Conservation (phyloP, 495 filamentous ascomycete genomes). For the Penicillium ucsense region DNA sequence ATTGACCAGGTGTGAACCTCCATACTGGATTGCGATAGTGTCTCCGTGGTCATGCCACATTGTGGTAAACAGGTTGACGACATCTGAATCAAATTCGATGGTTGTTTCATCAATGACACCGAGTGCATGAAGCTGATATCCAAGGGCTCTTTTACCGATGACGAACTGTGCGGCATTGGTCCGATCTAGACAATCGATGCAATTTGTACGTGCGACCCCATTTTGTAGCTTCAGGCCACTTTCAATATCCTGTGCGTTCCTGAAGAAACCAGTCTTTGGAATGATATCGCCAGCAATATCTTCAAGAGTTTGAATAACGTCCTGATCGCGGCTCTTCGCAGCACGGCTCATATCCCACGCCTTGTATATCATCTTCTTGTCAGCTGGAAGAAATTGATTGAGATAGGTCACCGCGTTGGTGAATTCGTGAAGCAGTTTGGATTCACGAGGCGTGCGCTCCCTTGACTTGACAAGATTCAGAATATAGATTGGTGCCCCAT, state of each 20-base stretch:
- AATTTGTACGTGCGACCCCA: slow-evolving; percentile 90
- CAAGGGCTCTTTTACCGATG: slow-evolving; percentile 90
- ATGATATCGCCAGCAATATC: slow-evolving; percentile 79
- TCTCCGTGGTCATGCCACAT: slow-evolving; percentile 96
- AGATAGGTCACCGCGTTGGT: slow-evolving; percentile 83
- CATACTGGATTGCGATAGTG: slow-evolving; percentile 95
- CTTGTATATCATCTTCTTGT: slow-evolving; percentile 81
- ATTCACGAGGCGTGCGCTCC: slow-evolving; percentile 86
- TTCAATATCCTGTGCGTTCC: slow-evolving; percentile 65
- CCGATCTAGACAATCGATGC: slow-evolving; percentile 92
- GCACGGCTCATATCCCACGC: slow-evolving; percentile 98
- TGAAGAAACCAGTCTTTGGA: slow-evolving; percentile 82
- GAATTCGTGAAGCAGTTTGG: slow-evolving; percentile 81
- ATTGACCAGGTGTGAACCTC: slow-evolving; percentile 94
- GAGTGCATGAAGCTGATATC: slow-evolving; percentile 85
- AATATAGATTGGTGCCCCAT: slow-evolving; percentile 83
- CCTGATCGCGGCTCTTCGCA: slow-evolving; percentile 87
- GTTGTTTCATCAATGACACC: slow-evolving; percentile 72
- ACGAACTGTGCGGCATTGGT: slow-evolving; percentile 98
- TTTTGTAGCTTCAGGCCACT: slow-evolving; percentile 69
- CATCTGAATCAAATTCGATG: slow-evolving; percentile 90
- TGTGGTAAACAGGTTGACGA: slow-evolving; percentile 89
- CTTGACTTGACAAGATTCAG: slow-evolving; percentile 89
- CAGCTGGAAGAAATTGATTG: slow-evolving; percentile 82
- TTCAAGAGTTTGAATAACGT: slow-evolving; percentile 89